These are phyloP conservation scores for Fusarium sp. DNA, from an alignment of 2,329 filamentous ascomycete genomes.

Conservation along the genomic window DNA sequence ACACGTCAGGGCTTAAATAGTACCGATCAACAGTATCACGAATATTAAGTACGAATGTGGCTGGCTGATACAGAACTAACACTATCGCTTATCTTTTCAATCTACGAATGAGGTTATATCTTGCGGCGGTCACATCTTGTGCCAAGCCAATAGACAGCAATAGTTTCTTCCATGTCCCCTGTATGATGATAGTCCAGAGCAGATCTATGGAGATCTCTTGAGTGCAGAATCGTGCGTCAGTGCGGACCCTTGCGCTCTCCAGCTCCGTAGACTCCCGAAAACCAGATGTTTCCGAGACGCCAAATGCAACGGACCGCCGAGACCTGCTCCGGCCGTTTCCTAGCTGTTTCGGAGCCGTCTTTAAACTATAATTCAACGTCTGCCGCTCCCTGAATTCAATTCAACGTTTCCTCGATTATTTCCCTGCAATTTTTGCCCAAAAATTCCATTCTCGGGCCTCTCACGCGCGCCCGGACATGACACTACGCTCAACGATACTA, in stretches of 20 bases:
- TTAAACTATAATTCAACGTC: constrained; percentile 42
- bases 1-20: constrained; percentile 9
- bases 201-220: constrained; percentile 13
- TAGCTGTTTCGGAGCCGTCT: constrained; percentile 28
- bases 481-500: constrained; percentile 10
- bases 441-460: not conserved
- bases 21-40: not conserved
- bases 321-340: constrained; percentile 30
- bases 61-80: constrained; percentile 10
- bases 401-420: constrained; percentile 2
- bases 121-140: not conserved
- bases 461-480: constrained; percentile 16
- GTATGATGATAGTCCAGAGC: constrained; percentile 10
- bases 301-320: constrained; percentile 21
- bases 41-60: constrained; percentile 5
- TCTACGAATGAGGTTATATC: constrained; percentile 6
- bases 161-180: constrained; percentile 8
- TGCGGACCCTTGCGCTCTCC: constrained; percentile 11
- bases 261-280: constrained; percentile 45
- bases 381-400: constrained; percentile 11
- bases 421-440: not conserved
- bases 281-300: constrained; percentile 19
- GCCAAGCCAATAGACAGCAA: constrained; percentile 35
- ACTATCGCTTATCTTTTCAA: constrained; percentile 8
- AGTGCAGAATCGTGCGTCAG: constrained; percentile 4